These are phyloP conservation scores for Monilinia fructicola DNA, from an alignment of 2,329 filamentous ascomycete genomes.

Conservation along the genomic window DNA sequence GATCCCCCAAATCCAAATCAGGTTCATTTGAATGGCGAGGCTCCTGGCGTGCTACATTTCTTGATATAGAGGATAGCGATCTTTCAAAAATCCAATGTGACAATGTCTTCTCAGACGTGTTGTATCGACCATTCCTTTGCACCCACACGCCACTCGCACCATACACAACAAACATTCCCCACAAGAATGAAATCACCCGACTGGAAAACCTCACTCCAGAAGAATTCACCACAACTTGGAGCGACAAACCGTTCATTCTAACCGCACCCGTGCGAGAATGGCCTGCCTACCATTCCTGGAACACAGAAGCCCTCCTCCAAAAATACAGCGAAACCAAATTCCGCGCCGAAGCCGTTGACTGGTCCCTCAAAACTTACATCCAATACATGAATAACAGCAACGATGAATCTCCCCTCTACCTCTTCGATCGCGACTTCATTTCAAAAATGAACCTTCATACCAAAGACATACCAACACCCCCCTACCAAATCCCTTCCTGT, in stretches of 20 bases:
- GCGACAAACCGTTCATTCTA: conserved; percentile 79
- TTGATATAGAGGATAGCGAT: conserved; percentile 55
- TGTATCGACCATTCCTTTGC: conserved; percentile 89
- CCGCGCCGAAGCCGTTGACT: conserved; percentile 90
- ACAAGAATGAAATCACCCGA: conserved; percentile 68
- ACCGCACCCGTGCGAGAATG: conserved; percentile 78
- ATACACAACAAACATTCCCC: conserved; percentile 71
- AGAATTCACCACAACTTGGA: conserved; percentile 76
- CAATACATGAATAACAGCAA: conserved; percentile 76
- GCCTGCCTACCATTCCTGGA: conserved; percentile 77
- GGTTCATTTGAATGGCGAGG: conserved; percentile 63
- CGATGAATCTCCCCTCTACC: conserved; percentile 88
- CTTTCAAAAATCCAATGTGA: conserved; percentile 66
- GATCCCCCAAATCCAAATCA: conserved; percentile 36
- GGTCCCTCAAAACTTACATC: conserved; percentile 78
- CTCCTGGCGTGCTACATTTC: conserved; percentile 79
- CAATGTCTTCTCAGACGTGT: conserved; percentile 82
- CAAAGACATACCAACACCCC: conserved; percentile 45
- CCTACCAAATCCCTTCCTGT: conserved; percentile 77
- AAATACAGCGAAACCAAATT: conserved; percentile 69
- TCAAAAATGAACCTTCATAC: conserved; percentile 76
- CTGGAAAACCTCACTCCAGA: conserved; percentile 66
- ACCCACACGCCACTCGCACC: conserved; percentile 68
- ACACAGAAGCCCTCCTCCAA: conserved; percentile 62
- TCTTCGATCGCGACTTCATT: conserved; percentile 85